phyloP scores from a whole-genome alignment of 164 flowering plant genomes.

The Sedum album region DNA sequence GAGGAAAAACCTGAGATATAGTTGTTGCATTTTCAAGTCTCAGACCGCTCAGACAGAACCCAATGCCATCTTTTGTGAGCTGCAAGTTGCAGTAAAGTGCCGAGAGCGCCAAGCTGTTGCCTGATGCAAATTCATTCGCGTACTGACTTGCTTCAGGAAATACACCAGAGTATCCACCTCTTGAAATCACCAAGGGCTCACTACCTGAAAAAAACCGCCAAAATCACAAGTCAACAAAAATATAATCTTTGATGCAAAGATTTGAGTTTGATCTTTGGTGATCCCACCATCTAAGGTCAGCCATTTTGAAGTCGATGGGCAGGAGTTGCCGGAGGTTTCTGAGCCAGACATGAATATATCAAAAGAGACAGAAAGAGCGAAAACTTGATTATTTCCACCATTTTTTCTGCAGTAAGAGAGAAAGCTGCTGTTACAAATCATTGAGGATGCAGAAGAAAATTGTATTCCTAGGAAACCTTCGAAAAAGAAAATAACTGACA shows the following conservation, averaged over 20 bases:
- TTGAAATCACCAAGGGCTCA: constrained; percentile 51
- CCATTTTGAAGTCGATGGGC: neutral
- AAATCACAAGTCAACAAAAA: neutral
- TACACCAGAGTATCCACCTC: constrained; percentile 77
- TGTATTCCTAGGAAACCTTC: neutral
- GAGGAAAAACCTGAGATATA: constrained; percentile 31
- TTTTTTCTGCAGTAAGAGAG: neutral
- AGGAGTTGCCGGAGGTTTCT: constrained; percentile 5
- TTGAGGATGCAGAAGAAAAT: neutral
- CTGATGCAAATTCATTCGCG: constrained; percentile 31
- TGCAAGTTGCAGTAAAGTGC: constrained; percentile 63
- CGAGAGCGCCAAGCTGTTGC: constrained; percentile 22
- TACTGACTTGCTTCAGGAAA: constrained; percentile 53
- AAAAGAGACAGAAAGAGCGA: constrained; percentile 29
- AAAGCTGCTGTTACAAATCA: neutral
- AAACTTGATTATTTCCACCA: constrained; percentile 23
- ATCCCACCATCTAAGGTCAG: neutral
- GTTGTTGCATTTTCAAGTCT: constrained; percentile 58
- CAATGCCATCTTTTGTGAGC: constrained; percentile 55
- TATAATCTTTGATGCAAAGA: neutral
- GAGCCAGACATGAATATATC: constrained; percentile 16
- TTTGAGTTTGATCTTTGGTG: constrained; percentile 20
- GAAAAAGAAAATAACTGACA: neutral
- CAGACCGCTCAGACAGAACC: constrained; percentile 48
- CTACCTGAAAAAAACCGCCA: constrained; percentile 31